phyloP scores from a whole-genome alignment of 129 eudicot genomes.

The Chrysanthemum makinoi region DNA sequence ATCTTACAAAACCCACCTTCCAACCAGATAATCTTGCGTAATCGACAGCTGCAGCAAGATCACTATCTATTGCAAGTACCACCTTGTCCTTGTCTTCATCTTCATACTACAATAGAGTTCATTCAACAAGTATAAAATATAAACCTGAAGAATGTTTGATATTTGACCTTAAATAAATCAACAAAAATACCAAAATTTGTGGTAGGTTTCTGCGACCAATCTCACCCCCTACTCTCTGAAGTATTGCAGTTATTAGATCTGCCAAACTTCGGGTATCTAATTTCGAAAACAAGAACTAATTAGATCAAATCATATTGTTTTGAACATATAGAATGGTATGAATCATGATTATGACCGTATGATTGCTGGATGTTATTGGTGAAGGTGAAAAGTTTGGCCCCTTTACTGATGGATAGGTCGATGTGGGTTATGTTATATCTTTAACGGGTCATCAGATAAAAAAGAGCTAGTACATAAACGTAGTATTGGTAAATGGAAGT shows the following conservation, averaged over 20 bases:
- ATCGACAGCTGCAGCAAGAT: conserved; percentile 90
- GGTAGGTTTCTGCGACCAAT: conserved; percentile 86
- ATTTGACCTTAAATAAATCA: not conserved
- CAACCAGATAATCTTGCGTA: conserved; percentile 82
- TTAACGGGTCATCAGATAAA: not conserved
- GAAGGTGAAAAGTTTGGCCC: not conserved
- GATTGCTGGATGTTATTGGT: not conserved
- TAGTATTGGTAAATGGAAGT: not conserved
- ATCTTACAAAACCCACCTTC: conserved; percentile 47
- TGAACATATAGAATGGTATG: not conserved
- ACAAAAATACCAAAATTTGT: conserved; percentile 69
- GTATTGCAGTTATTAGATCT: conserved; percentile 76
- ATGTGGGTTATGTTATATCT: not conserved
- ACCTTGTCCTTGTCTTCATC: conserved; percentile 90
- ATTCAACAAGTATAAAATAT: conserved; percentile 17
- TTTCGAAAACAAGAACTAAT: not conserved
- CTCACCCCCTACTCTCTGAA: conserved; percentile 88
- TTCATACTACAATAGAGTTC: conserved; percentile 60
- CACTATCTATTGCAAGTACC: conserved; percentile 82
- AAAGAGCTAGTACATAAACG: not conserved
- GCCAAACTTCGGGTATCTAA: conserved; percentile 79
- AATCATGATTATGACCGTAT: conserved; percentile 1
- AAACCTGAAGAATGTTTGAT: not conserved
- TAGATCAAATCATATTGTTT: conserved; percentile 10
- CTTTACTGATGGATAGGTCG: not conserved